These are phyloP conservation scores for Jatropha podagrica DNA, from an alignment of 441 rosid genomes.

Conservation along the genomic window DNA sequence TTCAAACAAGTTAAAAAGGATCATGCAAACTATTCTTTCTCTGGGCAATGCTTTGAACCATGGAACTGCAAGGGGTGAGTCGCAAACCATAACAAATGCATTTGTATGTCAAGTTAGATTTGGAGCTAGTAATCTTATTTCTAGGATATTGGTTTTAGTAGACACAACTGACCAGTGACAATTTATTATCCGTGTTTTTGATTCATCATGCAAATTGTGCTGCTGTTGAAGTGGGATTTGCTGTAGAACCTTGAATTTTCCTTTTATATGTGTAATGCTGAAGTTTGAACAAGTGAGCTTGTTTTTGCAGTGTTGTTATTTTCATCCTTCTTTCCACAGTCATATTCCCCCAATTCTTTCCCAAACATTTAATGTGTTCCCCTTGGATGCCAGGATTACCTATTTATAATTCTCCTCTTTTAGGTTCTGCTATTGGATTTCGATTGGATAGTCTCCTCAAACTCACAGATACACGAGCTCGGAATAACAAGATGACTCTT, in stretches of 20 bases:
- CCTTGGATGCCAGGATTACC: neutral
- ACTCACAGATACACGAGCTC: conserved; percentile 88
- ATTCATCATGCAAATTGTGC: neutral
- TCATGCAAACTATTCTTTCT: conserved; percentile 91
- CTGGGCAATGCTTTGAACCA: conserved; percentile 94
- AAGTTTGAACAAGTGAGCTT: neutral
- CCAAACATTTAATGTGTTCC: neutral
- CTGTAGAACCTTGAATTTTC: neutral
- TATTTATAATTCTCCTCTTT: conserved; percentile 18
- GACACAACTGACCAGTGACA: neutral
- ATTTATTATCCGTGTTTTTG: neutral
- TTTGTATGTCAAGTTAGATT: neutral
- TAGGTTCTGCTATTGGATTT: conserved; percentile 91
- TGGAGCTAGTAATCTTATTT: neutral
- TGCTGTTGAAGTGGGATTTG: neutral
- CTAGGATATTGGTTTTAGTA: neutral
- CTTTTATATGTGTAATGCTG: neutral
- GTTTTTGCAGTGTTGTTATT: neutral
- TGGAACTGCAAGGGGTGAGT: conserved; percentile 96
- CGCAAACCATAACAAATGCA: conserved; percentile 3
- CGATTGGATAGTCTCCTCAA: conserved; percentile 94
- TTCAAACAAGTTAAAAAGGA: conserved; percentile 76
- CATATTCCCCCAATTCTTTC: neutral
- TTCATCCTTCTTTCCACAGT: neutral
- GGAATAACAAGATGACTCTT: conserved; percentile 90